phyloP scores from a whole-genome alignment of 139 green algal species.

The Microglena sp. region DNA sequence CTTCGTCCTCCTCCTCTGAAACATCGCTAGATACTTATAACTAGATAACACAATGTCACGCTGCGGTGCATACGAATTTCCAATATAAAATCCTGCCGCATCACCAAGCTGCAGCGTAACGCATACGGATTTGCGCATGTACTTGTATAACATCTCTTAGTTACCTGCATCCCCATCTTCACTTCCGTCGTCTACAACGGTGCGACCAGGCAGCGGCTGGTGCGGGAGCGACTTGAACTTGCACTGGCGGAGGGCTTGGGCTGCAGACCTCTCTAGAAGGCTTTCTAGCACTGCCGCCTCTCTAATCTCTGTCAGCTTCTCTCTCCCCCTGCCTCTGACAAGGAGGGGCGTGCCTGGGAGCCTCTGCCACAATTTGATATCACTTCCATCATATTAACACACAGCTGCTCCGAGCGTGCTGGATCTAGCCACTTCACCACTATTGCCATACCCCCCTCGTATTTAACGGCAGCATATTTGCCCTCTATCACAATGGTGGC shows the following conservation, averaged over 20 bases:
- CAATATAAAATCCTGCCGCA: no score
- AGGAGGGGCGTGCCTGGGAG: slow-evolving; percentile 20
- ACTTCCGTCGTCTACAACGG: neutral
- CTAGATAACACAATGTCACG: no score
- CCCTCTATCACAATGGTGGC: slow-evolving; percentile 33
- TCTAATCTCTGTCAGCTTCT: slow-evolving; percentile 14
- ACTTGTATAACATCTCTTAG: no score
- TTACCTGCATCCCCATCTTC: no score
- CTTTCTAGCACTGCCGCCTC: slow-evolving; percentile 1
- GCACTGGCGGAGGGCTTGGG: slow-evolving; percentile 29
- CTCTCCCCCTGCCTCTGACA: neutral
- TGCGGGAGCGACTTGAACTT: slow-evolving; percentile 29
- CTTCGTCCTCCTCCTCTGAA: no score
- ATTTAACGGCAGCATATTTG: slow-evolving; percentile 28
- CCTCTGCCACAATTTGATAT: slow-evolving; percentile 23
- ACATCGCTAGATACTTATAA: no score
- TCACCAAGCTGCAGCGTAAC: no score
- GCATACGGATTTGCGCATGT: no score
- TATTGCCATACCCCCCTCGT: neutral
- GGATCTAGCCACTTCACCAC: slow-evolving; percentile 13
- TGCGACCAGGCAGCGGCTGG: slow-evolving; percentile 11
- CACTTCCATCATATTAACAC: slow-evolving; percentile 8
- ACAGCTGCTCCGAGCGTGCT: slow-evolving; percentile 12
- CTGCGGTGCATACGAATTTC: no score
- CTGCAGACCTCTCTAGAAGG: slow-evolving; percentile 14